A percentile compares a stretch with the other conserved stretches of the same genome.
These are phyloP conservation scores for Gilbertella persicaria DNA, from an alignment of 371 early-diverging fungal species.

Conservation along the genomic window DNA sequence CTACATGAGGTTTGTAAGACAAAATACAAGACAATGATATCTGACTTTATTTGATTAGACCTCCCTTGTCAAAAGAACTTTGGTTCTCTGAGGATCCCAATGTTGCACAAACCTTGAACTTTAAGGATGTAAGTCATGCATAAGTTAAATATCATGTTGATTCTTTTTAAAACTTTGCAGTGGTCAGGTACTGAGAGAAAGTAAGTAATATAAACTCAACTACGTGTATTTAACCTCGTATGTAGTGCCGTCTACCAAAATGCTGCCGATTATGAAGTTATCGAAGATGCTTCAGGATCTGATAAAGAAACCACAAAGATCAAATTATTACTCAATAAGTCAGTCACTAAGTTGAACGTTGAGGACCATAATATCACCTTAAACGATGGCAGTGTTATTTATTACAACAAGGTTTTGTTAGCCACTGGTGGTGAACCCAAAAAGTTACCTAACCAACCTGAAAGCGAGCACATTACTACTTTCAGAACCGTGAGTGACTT, in stretches of 20 bases:
- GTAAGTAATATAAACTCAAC: conserved; percentile 22
- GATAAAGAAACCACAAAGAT: conserved; percentile 45
- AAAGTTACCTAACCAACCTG: conserved; percentile 43
- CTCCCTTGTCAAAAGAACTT: conserved; percentile 76
- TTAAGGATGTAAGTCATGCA: conserved; percentile 59
- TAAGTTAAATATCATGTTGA: background rate
- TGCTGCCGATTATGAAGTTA: conserved; percentile 39
- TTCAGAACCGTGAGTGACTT: conserved; percentile 71
- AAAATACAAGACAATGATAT: background rate
- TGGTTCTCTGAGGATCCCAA: conserved; percentile 67
- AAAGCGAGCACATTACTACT: conserved; percentile 51
- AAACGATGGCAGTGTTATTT: conserved; percentile 57
- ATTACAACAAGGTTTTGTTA: conserved; percentile 71
- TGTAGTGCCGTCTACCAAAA: conserved; percentile 43
- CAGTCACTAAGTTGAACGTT: conserved; percentile 60
- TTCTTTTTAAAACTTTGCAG: conserved; percentile 16
- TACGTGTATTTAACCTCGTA: background rate
- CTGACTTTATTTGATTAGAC: conserved; percentile 21
- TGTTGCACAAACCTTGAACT: conserved; percentile 52
- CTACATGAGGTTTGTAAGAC: conserved; percentile 57
- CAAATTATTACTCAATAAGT: conserved; percentile 52
- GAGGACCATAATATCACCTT: conserved; percentile 64
- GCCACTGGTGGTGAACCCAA: conserved; percentile 78
- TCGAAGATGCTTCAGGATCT: conserved; percentile 44
- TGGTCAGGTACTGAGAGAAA: conserved; percentile 72